These are phyloP conservation scores for Camellia sinensis DNA, from an alignment of 148 eudicot species.

Conservation along the genomic window DNA sequence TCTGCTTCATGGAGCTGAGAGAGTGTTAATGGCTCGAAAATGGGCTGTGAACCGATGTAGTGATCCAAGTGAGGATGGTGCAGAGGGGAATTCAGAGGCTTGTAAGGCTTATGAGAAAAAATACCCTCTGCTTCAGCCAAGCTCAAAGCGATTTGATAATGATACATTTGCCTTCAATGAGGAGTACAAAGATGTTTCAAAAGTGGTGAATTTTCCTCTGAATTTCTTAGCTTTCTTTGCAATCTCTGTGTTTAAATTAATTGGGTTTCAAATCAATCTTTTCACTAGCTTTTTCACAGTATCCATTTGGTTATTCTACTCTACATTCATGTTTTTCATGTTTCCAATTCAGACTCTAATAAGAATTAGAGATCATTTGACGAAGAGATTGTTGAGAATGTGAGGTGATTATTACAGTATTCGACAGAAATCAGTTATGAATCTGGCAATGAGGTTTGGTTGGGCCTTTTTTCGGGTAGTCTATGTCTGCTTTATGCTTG, in stretches of 20 bases:
- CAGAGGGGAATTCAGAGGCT: background rate
- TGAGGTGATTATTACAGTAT: constrained; percentile 14
- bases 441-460: constrained; percentile 25
- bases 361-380: constrained; percentile 14
- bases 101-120: background rate
- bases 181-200: constrained; percentile 8
- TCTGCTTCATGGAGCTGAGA: constrained; percentile 29
- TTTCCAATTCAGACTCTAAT: constrained; percentile 32
- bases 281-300: constrained; percentile 24
- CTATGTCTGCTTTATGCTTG: constrained; percentile 35
- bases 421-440: constrained; percentile 17
- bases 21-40: constrained; percentile 25
- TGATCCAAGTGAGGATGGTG: background rate
- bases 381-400: constrained; percentile 10
- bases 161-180: background rate
- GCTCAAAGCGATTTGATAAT: no score
- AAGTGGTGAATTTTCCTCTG: constrained; percentile 23
- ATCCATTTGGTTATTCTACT: constrained; percentile 32
- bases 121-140: background rate
- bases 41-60: background rate
- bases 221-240: constrained; percentile 18
- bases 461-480: constrained; percentile 36
- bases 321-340: constrained; percentile 23
- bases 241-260: constrained; percentile 20
- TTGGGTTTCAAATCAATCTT: constrained; percentile 27